Base-by-base conservation (phyloP, 2,329 filamentous ascomycete species). In the Aspergillus bombycis region DNA sequence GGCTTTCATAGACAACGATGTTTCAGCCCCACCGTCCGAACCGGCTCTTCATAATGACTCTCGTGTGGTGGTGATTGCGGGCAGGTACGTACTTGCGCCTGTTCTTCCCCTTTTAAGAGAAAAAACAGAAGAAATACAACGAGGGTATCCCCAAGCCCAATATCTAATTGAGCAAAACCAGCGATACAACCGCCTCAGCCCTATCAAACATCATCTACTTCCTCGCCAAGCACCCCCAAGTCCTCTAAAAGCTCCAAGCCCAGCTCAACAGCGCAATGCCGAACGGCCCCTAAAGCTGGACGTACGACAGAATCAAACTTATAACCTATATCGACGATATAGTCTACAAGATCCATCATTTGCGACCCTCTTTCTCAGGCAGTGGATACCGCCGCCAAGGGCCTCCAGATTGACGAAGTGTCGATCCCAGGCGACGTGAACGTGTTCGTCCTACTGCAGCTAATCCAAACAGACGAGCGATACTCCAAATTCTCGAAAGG, bases 281-380 rank as follows among this genome's bases (percentile, higher is more conserved):
- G 4, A 63, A 36, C 0, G 65, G 70, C 0, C 34, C 41, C 19
- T 61, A 62, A 8, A 60, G 71, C 28, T 79, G 74, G 74, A 92
- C 90, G 0, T 95, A 94, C 74, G 85, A 88, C 19, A 86, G 96
- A 71, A 83, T 96, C 67, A 96, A 94, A 82, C 84, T 83, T 68
- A 94, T 96, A 91, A 88, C 89, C 70, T 96, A 94, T 75, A 84
- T 94, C 6, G 79, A 79, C 54, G 76, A 88, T 71, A 79, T 89
- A 62, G 84, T 94, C 73, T 89, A 91, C 79, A 91, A 94, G 79
- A 90, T 86, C 7, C 70, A 77, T 61, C 70, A 78, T 1, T 65
- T 81, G 2, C 74, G 75, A n/a, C 77, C 79, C 0, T 67, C 77
- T 0, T 23, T 78, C 0, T 59, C 75, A 9, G 70, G 68, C 1